Conservation (phyloP, 805 yeast species). For the Saturnispora dispora region DNA sequence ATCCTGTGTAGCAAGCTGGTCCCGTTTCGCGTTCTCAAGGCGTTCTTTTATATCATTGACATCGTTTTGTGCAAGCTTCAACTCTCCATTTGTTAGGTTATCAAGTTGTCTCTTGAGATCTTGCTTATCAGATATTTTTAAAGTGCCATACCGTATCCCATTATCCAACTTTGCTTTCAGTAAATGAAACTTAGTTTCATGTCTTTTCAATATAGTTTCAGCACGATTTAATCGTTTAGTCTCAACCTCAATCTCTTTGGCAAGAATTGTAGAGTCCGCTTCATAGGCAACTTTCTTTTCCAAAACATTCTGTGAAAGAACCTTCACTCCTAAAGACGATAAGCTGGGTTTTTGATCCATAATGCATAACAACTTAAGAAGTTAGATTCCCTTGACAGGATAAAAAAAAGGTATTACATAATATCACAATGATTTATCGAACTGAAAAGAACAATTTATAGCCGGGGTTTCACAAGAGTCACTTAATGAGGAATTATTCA, state of each 20-base stretch:
- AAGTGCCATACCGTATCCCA: conserved; percentile 29
- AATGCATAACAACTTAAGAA: neutral
- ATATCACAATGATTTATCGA: neutral
- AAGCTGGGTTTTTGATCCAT: conserved; percentile 17
- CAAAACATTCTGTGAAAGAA: conserved; percentile 73
- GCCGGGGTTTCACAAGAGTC: too few relatives aligned
- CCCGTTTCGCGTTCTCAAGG: conserved; percentile 25
- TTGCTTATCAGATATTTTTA: conserved; percentile 58
- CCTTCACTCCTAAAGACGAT: conserved; percentile 39
- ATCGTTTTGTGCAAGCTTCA: conserved; percentile 49
- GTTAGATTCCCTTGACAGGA: neutral
- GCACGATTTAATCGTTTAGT: conserved; percentile 66
- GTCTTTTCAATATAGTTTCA: conserved; percentile 35
- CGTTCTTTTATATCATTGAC: conserved; percentile 46
- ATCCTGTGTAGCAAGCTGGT: neutral
- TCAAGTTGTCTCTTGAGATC: conserved; percentile 45
- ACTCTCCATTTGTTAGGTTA: conserved; percentile 39
- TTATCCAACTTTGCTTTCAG: conserved; percentile 41
- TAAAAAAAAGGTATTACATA: neutral
- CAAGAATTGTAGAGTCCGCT: conserved; percentile 54
- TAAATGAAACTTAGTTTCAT: conserved; percentile 33
- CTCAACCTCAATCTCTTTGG: conserved; percentile 66
- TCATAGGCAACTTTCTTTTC: conserved; percentile 62
- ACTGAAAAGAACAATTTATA: too few relatives aligned
- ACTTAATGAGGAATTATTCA: too few relatives aligned